Percentiles rank a stretch among this genome's conserved stretches.
phyloP scores from a whole-genome alignment of 441 rosid genomes.

The Populus hybrid region DNA sequence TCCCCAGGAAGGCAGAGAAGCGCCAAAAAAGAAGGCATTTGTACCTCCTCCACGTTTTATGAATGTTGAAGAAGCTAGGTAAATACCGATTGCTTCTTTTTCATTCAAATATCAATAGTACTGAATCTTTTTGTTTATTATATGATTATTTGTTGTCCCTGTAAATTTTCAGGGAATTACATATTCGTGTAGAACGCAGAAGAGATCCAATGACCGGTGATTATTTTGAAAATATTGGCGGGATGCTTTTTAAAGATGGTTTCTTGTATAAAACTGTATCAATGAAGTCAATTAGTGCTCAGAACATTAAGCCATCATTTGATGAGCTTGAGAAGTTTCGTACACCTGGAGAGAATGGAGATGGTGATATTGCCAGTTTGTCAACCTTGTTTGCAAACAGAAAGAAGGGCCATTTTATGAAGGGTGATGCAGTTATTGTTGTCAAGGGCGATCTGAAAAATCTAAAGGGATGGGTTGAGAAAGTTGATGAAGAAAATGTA shows the following conservation, averaged over 20 bases:
- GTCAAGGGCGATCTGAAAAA: conserved; percentile 92
- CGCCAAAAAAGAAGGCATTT: conserved; percentile 83
- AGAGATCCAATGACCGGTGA: conserved; percentile 85
- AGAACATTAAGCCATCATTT: conserved; percentile 82
- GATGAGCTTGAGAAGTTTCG: conserved; percentile 96
- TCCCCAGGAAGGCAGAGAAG: conserved; percentile 83
- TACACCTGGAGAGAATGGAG: conserved; percentile 76
- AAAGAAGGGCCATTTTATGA: conserved; percentile 96
- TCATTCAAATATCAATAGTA: conserved; percentile 6
- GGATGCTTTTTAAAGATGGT: conserved; percentile 89
- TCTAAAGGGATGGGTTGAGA: conserved; percentile 98
- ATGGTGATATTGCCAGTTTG: conserved; percentile 64
- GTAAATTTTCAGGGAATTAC: conserved; percentile 59
- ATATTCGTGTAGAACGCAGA: conserved; percentile 91
- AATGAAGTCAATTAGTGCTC: conserved; percentile 75
- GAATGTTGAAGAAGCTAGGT: conserved; percentile 98
- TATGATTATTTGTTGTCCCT: background rate
- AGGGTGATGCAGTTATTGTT: conserved; percentile 96
- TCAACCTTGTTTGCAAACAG: conserved; percentile 90
- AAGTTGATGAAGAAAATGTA: conserved; percentile 94
- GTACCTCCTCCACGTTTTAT: conserved; percentile 96
- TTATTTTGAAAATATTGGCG: conserved; percentile 80
- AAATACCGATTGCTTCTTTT: conserved; percentile 1
- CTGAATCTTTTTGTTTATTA: background rate
- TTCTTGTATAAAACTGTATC: conserved; percentile 86